A percentile compares a stretch with the other conserved stretches of the same genome.
Conservation (phyloP, 306 rosid species). For the Aeschynomene evenia region DNA sequence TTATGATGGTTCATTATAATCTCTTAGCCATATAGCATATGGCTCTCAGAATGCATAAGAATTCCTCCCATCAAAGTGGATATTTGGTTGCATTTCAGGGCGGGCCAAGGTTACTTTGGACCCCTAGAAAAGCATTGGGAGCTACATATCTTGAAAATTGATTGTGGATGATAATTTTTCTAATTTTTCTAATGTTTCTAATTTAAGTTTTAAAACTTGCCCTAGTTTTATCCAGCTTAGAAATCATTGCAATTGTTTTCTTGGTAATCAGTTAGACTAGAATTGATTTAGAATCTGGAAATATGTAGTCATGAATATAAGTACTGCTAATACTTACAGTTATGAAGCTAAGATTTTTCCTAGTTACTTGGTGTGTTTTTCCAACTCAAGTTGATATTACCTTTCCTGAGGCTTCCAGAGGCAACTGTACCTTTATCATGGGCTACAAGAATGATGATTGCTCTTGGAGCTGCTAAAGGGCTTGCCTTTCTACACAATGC, state of each 20-base stretch:
- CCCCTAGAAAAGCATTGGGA: not conserved
- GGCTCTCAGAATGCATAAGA: not conserved
- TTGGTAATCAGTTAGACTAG: not conserved
- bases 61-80: not conserved
- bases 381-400: constrained; percentile 39
- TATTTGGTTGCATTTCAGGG: not conserved
- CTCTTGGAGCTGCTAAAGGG: constrained; percentile 97
- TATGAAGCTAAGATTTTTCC: constrained; percentile 5
- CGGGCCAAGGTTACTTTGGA: not conserved
- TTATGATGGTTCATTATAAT: not conserved
- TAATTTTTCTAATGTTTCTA: not conserved
- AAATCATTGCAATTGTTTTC: not conserved
- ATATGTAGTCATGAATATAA: constrained; percentile 7
- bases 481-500: constrained; percentile 98
- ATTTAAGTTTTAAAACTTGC: not conserved
- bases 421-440: constrained; percentile 82
- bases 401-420: constrained; percentile 57
- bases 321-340: not conserved
- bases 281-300: constrained; percentile 8
- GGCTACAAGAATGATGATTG: constrained; percentile 92
- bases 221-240: not conserved
- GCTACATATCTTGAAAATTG: not conserved
- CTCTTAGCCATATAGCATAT: not conserved
- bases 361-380: constrained; percentile 20
- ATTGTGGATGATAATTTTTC: not conserved